These are phyloP conservation scores for Tetrahymena borealis DNA, from an alignment of 73 alveolate genomes.

Conservation along the genomic window DNA sequence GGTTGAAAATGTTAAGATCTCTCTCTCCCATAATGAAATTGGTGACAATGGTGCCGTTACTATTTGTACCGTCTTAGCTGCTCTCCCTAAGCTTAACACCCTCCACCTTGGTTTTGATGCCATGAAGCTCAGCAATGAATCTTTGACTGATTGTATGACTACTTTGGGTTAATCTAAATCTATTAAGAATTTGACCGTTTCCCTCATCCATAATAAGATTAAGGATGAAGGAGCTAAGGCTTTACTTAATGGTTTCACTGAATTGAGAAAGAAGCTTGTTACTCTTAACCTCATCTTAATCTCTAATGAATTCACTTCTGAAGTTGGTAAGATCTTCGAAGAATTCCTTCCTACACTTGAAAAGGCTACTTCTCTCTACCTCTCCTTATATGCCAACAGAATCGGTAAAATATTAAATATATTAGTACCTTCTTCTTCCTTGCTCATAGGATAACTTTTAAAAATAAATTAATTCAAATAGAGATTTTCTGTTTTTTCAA, in stretches of 20 bases:
- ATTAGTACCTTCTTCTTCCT: background rate
- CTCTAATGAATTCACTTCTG: background rate
- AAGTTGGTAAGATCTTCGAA: background rate
- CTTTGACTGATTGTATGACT: background rate
- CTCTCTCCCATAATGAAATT: background rate
- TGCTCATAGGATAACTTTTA: background rate
- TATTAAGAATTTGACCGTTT: background rate
- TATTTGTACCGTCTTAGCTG: background rate
- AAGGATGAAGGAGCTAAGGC: slow-evolving; percentile 7
- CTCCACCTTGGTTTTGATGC: background rate
- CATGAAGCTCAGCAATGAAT: background rate
- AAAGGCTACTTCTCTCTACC: background rate
- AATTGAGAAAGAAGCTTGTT: background rate
- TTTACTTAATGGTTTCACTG: background rate
- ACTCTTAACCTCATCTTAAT: background rate
- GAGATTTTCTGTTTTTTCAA: background rate
- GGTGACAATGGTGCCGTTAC: background rate
- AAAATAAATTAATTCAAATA: background rate
- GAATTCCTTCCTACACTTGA: background rate
- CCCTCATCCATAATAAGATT: background rate
- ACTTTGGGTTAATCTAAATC: background rate
- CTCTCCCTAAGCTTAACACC: background rate
- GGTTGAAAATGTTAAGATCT: background rate
- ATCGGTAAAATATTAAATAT: background rate
- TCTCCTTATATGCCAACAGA: background rate